Evolutionary conservation across 176 grass and related monocot genomes (phyloP), one percentile per base, ranked within the genome.

Genomic region (Aegilops bicornis): DNA sequence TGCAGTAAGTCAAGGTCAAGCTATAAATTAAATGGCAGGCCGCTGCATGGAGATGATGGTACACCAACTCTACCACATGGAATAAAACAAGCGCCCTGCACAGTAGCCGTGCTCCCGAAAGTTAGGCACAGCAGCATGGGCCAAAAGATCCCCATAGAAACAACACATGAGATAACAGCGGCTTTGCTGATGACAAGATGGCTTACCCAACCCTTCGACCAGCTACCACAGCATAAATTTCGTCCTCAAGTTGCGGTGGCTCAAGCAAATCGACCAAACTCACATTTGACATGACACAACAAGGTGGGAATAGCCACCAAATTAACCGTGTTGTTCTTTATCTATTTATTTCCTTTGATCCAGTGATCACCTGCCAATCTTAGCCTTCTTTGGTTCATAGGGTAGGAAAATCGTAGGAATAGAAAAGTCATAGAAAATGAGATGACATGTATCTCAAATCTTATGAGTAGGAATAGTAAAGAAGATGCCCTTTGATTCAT

Each of bases 31-130:
- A 81, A 30, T 27, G 24, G 13, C 14, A 76, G 25, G 3, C 43
- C 8, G 13, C 12, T 58, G 32, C 17, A 39, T 59, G 33, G 7
- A 64, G 58, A 32, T 25, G 10, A 84, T 22, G 20, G 64, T 48
- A 56, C 62, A 78, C 86, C 61, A 36, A 8, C 29, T 32, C 79
- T 36, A 58, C 31, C 8, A 58, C 42, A 76, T 60, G 80, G 47
- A 87, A 84, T 87, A 90, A 87, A 80, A 80, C 58, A 87, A 69
- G 36, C 47, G 25, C 60, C 37, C 47, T 76, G 76, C 84, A 84
- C 85, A 76, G 89, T 77, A 25, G 4, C 35, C 35, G 10, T 88
- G 81, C 69, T 81, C 62, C 89, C 62, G 2, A 79, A 80, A 69
- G 69, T 45, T 79, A 72, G 65, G 76, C 84, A 88, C 22, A 8